A percentile compares a stretch with the other conserved stretches of the same genome.
Evolutionary conservation across 768 basidiomycete genomes (phyloP).

Genomic region (Daedalea quercina): DNA sequence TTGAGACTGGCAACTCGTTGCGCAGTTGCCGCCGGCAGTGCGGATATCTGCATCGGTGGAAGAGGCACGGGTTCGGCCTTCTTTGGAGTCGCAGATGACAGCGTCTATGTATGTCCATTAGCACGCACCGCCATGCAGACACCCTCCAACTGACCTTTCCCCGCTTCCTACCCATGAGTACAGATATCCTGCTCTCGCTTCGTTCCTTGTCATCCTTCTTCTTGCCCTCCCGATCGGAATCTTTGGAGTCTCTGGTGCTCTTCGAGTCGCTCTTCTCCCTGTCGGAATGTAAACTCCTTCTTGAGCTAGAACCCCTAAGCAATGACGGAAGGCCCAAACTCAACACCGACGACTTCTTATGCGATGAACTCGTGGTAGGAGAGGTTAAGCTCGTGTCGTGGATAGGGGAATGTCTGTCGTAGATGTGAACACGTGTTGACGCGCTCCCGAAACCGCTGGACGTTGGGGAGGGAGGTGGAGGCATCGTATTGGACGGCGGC

Average conservation of each 20-base stretch:
- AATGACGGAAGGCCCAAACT: conserved; percentile 77
- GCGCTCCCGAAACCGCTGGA: conserved; percentile 21
- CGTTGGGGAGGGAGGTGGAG: conserved; percentile 23
- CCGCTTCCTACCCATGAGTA: conserved; percentile 80
- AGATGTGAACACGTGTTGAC: conserved; percentile 35
- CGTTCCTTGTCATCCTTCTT: conserved; percentile 80
- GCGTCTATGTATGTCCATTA: conserved; percentile 43
- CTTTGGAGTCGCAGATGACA: conserved; percentile 60
- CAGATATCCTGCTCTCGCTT: conserved; percentile 85
- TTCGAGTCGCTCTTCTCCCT: conserved; percentile 36
- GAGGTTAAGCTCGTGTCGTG: conserved; percentile 49
- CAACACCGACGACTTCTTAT: conserved; percentile 79
- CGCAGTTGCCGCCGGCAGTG: conserved; percentile 73
- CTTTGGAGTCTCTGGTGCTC: conserved; percentile 52
- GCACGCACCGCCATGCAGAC: background rate
- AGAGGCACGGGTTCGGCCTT: conserved; percentile 61
- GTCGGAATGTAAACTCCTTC: conserved; percentile 68
- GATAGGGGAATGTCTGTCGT: conserved; percentile 39
- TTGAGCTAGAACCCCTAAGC: conserved; percentile 77
- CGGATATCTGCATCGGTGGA: conserved; percentile 89
- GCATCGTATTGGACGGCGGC: conserved; percentile 35
- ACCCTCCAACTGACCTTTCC: conserved; percentile 63
- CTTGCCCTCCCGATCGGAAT: conserved; percentile 47
- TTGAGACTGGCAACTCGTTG: conserved; percentile 83
- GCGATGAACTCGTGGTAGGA: conserved; percentile 50